Percentiles rank a stretch among this genome's conserved stretches.
These are phyloP conservation scores for Clarireedia homoeocarpa DNA, from an alignment of 2,329 filamentous ascomycete species.

Conservation along the genomic window DNA sequence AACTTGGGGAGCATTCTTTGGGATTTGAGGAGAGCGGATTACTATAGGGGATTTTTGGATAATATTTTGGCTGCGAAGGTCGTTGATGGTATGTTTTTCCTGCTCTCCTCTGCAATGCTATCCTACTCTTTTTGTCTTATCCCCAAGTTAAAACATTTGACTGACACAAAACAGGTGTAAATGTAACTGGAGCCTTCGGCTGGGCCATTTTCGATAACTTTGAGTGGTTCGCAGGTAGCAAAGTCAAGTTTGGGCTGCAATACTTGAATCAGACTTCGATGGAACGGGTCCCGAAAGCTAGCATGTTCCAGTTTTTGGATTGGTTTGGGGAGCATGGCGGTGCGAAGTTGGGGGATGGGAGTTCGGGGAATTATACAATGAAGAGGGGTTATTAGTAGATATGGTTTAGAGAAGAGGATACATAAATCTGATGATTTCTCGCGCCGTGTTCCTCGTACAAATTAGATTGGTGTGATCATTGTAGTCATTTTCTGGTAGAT, in stretches of 20 bases:
- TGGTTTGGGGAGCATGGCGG: slow-evolving; percentile 23
- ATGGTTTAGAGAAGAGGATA: not conserved
- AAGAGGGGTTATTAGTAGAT: not conserved
- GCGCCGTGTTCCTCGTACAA: too few relatives aligned
- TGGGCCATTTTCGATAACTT: slow-evolving; percentile 70
- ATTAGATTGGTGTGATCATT: too few relatives aligned
- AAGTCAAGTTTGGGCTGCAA: slow-evolving; percentile 22
- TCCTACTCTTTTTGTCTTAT: too few relatives aligned
- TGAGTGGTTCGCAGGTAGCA: slow-evolving; percentile 34
- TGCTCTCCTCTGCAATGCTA: not conserved
- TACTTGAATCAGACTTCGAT: slow-evolving; percentile 31
- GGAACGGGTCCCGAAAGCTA: slow-evolving; percentile 25
- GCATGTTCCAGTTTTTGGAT: slow-evolving; percentile 26
- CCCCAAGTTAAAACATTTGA: not conserved
- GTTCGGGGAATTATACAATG: slow-evolving; percentile 1
- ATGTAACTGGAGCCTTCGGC: slow-evolving; percentile 76
- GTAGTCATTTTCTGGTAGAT: too few relatives aligned
- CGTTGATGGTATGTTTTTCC: slow-evolving; percentile 40
- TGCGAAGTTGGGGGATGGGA: not conserved
- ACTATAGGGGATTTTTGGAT: slow-evolving; percentile 68
- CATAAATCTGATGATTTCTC: not conserved
- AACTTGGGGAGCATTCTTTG: slow-evolving; percentile 46
- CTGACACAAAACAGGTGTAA: slow-evolving; percentile 41
- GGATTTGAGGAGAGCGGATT: slow-evolving; percentile 71
- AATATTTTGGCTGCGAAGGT: slow-evolving; percentile 61